Conservation (phyloP, 2,329 filamentous ascomycete species). For the Penicillium sp. region DNA sequence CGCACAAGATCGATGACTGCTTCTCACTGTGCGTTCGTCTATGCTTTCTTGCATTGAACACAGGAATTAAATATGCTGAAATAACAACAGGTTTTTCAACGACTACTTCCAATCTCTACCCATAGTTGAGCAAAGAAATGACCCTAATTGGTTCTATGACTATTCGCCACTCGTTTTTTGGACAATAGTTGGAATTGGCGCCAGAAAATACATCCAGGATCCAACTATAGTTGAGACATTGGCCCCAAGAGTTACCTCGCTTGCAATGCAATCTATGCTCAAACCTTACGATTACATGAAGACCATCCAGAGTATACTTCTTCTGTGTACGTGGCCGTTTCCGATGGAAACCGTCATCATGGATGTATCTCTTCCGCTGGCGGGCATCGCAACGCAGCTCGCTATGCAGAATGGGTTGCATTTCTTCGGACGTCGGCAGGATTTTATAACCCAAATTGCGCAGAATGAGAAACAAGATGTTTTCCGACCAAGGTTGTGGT, state of each 20-base stretch:
- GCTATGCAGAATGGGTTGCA: neutral
- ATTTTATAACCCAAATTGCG: neutral
- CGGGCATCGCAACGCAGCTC: neutral
- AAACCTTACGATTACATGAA: too few relatives aligned
- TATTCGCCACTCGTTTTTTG: conserved; percentile 1
- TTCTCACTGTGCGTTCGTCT: neutral
- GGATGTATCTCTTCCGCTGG: neutral
- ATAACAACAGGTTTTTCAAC: neutral
- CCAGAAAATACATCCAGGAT: neutral
- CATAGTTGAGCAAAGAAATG: neutral
- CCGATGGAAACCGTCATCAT: too few relatives aligned
- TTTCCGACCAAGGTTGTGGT: neutral
- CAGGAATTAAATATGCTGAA: too few relatives aligned
- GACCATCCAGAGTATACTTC: too few relatives aligned
- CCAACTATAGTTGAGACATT: neutral
- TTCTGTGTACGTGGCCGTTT: too few relatives aligned
- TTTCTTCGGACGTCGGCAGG: conserved; percentile 1
- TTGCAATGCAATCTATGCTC: too few relatives aligned
- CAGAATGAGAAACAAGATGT: neutral
- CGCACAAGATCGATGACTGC: conserved; percentile 1
- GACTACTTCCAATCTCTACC: conserved; percentile 1
- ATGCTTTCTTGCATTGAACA: too few relatives aligned
- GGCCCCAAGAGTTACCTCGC: too few relatives aligned
- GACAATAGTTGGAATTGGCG: neutral
- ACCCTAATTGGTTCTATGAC: conserved; percentile 1